phyloP scores from a whole-genome alignment of 768 basidiomycete genomes.

The Auricularia sp. region DNA sequence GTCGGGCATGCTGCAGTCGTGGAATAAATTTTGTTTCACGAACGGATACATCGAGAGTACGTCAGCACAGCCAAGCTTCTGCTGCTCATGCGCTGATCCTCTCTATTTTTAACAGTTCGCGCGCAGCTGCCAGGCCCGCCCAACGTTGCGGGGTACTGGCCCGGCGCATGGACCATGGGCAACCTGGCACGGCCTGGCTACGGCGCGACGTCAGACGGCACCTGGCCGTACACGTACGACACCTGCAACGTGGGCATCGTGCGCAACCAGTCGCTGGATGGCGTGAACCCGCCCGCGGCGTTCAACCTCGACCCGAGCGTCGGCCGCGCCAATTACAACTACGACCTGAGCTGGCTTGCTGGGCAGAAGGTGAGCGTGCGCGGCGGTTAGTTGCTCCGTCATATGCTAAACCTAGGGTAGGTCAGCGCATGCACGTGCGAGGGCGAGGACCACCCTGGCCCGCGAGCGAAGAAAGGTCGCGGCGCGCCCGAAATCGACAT shows the following conservation, averaged over 20 bases:
- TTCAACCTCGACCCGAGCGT: conserved; percentile 33
- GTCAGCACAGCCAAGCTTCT: neutral
- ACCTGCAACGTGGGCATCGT: conserved; percentile 51
- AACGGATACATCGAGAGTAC: conserved; percentile 53
- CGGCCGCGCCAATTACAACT: conserved; percentile 42
- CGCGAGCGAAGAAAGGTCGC: conserved; percentile 40
- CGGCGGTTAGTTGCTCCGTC: neutral
- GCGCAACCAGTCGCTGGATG: conserved; percentile 41
- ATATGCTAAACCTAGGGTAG: conserved; percentile 21
- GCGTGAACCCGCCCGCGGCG: conserved; percentile 54
- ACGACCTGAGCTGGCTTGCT: conserved; percentile 58
- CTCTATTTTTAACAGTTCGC: conserved; percentile 27
- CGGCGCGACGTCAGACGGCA: conserved; percentile 67
- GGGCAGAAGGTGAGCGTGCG: conserved; percentile 63
- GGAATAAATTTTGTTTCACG: conserved; percentile 72
- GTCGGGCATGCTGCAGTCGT: conserved; percentile 72
- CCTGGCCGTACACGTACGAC: conserved; percentile 56
- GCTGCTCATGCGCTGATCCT: neutral
- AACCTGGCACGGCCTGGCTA: conserved; percentile 80
- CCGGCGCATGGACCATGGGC: conserved; percentile 83
- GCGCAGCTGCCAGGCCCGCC: conserved; percentile 62
- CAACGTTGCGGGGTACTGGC: conserved; percentile 65
- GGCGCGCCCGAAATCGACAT: conserved; percentile 79
- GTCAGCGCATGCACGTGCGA: conserved; percentile 82
- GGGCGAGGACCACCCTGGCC: conserved; percentile 71